Evolutionary conservation across 257 asterid species (phyloP).

Genomic region (Petrea volubilis): DNA sequence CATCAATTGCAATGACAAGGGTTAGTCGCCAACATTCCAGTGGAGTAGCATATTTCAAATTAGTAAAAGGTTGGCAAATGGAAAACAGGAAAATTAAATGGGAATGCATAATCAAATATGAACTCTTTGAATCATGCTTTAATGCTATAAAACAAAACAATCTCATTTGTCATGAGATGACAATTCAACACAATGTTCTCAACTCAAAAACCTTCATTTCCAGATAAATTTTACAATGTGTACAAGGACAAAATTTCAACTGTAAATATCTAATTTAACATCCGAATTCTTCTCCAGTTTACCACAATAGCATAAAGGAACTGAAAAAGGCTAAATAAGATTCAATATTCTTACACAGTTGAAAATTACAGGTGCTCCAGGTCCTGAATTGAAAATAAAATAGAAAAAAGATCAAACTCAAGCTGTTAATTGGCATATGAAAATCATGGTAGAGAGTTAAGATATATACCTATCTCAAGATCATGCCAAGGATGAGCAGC

Average conservation of each 20-base stretch:
- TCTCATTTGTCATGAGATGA: background rate
- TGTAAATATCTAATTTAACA: background rate
- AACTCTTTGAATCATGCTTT: constrained; percentile 3
- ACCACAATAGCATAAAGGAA: background rate
- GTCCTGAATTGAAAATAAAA: constrained; percentile 63
- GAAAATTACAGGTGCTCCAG: constrained; percentile 77
- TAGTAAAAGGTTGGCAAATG: background rate
- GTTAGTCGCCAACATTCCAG: background rate
- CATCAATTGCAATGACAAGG: background rate
- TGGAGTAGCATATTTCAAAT: background rate
- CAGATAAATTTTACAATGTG: background rate
- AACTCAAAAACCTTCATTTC: constrained; percentile 7
- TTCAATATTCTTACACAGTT: constrained; percentile 69
- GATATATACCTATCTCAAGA: constrained; percentile 79
- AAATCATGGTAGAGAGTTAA: constrained; percentile 14
- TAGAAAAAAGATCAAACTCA: background rate
- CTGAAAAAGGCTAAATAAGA: constrained; percentile 14
- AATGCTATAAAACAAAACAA: background rate
- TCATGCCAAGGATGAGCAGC: constrained; percentile 99
- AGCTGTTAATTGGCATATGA: background rate
- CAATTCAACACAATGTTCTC: constrained; percentile 8
- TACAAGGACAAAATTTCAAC: background rate
- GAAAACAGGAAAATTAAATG: background rate
- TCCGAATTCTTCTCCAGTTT: constrained; percentile 18
- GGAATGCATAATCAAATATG: background rate